Percentiles rank a stretch among this genome's conserved stretches.
These are phyloP conservation scores for Agastache rugosa DNA, from an alignment of 257 asterid species.

Conservation along the genomic window DNA sequence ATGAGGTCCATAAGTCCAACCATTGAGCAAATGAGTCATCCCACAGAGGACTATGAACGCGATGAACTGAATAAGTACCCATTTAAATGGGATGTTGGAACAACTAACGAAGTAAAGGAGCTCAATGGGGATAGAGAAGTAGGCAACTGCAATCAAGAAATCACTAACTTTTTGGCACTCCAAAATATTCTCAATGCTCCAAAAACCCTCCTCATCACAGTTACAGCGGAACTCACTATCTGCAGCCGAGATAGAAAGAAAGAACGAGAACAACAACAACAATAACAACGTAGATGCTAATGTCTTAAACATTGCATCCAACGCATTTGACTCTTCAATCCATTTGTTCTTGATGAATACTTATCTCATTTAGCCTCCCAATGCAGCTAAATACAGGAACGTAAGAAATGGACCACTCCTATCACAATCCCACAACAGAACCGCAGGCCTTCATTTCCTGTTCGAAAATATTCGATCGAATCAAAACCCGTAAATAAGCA, in stretches of 20 bases:
- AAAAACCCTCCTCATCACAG: slow-evolving; percentile 85
- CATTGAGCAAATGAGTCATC: slow-evolving; percentile 88
- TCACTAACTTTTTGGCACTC: slow-evolving; percentile 83
- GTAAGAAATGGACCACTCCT: slow-evolving; percentile 25
- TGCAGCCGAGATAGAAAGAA: slow-evolving; percentile 45
- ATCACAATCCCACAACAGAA: slow-evolving; percentile 36
- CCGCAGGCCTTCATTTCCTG: slow-evolving; percentile 36
- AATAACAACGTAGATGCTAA: slow-evolving; percentile 49
- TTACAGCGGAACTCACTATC: slow-evolving; percentile 60
- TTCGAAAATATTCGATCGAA: slow-evolving; percentile 33
- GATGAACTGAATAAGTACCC: slow-evolving; percentile 87
- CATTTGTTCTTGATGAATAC: slow-evolving; percentile 5
- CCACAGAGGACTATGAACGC: slow-evolving; percentile 95
- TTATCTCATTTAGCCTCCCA: slow-evolving; percentile 33
- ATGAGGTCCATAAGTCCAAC: slow-evolving; percentile 93
- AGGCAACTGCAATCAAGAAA: slow-evolving; percentile 87
- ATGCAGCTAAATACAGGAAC: slow-evolving; percentile 34
- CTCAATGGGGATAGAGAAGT: slow-evolving; percentile 95
- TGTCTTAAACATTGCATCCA: slow-evolving; percentile 68
- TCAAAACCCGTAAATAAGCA: slow-evolving; percentile 22
- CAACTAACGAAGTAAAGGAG: slow-evolving; percentile 85
- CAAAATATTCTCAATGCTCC: slow-evolving; percentile 69
- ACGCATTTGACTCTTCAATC: slow-evolving; percentile 46
- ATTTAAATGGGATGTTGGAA: slow-evolving; percentile 79
- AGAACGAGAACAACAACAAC: slow-evolving; percentile 47